Evolutionary conservation across 2,329 filamentous ascomycete genomes (phyloP), one percentile per base, ranked within the genome.

Genomic region (Diplodia mutila): DNA sequence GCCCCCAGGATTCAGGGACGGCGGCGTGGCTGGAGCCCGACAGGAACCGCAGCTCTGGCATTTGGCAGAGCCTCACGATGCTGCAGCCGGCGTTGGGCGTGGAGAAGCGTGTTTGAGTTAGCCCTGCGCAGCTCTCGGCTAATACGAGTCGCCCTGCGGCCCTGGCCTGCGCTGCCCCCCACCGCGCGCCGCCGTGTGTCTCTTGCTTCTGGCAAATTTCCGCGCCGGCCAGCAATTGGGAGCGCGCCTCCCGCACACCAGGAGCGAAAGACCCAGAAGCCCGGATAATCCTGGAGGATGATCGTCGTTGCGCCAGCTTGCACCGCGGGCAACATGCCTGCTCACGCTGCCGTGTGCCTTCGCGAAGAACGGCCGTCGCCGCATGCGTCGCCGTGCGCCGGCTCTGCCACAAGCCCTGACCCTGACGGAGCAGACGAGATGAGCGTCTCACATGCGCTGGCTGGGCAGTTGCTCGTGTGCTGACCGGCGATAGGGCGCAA

Each of bases 221-320:
- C 57, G 57, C 57, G 57, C 57, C 42, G 54, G 57, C 57, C 25
- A 61, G 21, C 18, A n/a, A 16, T 34, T 21, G 25, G 21, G 42
- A 32, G 39, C 57, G 23, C 57, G 57, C 57, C 57, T 61, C 57
- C 57, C 57, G 57, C 57, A 61, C 23, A 18, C 29, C 42, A 32
- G 29, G 11, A 52, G 39, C 23, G 61, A 51, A 51, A 64, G 34
- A 23, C 32, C 61, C 61, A 65, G 18, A n/a, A 54, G 46, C 61
- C 61, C 46, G 46, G 61, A 46, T 37, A 37, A 37, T 65, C 61
- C 61, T 65, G 61, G 61, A 65, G 61, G 61, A 65, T 65, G 61
- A 65, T 65, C 61, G 48, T 23, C 61, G 49, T 65, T 49, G 61
- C 39, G 57, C 39, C 39, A 48, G 53, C 46, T 32, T 51, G 59